These are phyloP conservation scores for Tolypocladium ophioglossoides DNA, from an alignment of 2,329 filamentous ascomycete species.

Conservation along the genomic window DNA sequence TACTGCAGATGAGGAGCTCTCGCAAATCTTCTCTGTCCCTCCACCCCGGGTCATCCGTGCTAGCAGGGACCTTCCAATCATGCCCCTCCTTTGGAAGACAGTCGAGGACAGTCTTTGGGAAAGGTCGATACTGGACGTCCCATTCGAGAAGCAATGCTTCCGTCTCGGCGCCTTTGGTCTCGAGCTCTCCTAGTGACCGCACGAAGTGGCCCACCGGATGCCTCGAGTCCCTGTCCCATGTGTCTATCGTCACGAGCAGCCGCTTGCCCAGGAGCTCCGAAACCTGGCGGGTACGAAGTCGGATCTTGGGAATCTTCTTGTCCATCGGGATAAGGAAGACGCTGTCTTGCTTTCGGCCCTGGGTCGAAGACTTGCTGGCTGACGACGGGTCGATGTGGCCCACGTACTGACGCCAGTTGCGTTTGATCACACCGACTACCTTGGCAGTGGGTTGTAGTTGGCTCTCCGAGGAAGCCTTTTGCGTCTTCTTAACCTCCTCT, in stretches of 20 bases:
- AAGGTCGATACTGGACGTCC: conserved; percentile 95
- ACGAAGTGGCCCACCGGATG: conserved; percentile 93
- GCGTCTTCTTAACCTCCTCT: conserved; percentile 80
- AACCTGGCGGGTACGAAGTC: conserved; percentile 82
- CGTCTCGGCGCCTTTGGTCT: conserved; percentile 96
- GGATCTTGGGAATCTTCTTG: conserved; percentile 93
- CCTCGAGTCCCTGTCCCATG: conserved; percentile 87
- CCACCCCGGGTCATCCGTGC: conserved; percentile 76
- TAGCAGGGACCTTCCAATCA: conserved; percentile 83
- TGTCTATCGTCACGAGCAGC: conserved; percentile 85
- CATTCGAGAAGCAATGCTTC: conserved; percentile 90
- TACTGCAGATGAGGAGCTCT: conserved; percentile 85
- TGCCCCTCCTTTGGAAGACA: conserved; percentile 88
- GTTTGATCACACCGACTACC: conserved; percentile 85
- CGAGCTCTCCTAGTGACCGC: conserved; percentile 81
- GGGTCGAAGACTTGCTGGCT: conserved; percentile 59
- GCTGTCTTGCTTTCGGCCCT: conserved; percentile 77
- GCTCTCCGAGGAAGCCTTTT: conserved; percentile 65
- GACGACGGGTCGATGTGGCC: conserved; percentile 88
- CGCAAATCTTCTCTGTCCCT: conserved; percentile 73
- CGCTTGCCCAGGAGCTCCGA: conserved; percentile 83
- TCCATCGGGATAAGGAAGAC: conserved; percentile 98
- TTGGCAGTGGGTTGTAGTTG: conserved; percentile 81
- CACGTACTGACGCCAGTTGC: conserved; percentile 97
- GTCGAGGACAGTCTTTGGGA: conserved; percentile 90